Evolutionary conservation across 2,329 filamentous ascomycete species (phyloP), one percentile per base, ranked within the genome.

Genomic region (Paecilomyces niveus): DNA sequence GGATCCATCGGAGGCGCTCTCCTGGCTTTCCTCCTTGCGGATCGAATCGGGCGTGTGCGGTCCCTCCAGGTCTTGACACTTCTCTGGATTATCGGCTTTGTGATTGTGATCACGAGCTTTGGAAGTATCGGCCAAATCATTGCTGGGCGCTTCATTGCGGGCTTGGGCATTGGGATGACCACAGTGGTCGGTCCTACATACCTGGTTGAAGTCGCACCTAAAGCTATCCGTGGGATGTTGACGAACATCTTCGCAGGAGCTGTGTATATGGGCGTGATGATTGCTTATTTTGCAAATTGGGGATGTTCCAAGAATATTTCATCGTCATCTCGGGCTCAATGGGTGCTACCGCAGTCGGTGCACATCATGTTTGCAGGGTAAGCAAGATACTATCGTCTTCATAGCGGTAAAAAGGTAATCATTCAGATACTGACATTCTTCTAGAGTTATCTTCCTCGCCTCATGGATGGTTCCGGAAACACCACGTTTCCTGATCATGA

Each of bases 271-370:
- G 89, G 89, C 24, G 90, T 92, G 61, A 88, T 92, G 65, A 79
- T 92, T 15, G 88, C 87, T 8, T 93, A 92, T 75, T 92, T 91
- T 66, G 84, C 87, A 59, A 89, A 86, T 71, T 88, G 86, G 68
- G 85, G 85, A 13, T 79, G 76, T n/a, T 75, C 79, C 26, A 70
- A 83, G 24, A 77, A 84, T 65, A 79, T 76, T 76, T 91, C 70
- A 39, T 13, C 11, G 33, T 35, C 35, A 39, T 39, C 35, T 13
- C 35, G 35, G 35, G 11, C 35, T 39, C 13, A 39, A n/a, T 39
- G 35, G 35, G 35, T 39, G 35, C 35, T 39, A 39, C 35, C 35
- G 5, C 35, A 39, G n/a, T 39, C 35, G 6, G 13, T 92, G 58
- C 89, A 93, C 69, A 79, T 93, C 71, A 91, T 91, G 68, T 91